phyloP scores from a whole-genome alignment of 2,329 filamentous ascomycete genomes.

The Chrysosporium keratinophilum region DNA sequence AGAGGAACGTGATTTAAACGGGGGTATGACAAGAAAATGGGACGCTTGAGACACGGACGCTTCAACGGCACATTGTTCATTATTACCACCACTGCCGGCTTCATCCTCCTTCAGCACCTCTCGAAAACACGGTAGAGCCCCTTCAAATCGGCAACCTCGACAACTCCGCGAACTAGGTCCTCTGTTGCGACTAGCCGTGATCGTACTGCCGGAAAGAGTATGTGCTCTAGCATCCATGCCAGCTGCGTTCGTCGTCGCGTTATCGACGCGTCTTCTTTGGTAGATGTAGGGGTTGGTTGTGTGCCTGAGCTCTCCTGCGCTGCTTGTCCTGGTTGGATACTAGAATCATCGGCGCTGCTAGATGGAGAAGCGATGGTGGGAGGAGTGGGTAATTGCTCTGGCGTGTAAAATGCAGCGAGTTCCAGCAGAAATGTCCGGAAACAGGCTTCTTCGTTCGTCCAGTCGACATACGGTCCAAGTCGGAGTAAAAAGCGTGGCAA shows the following conservation, averaged over 20 bases:
- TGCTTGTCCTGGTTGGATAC: slow-evolving; percentile 11
- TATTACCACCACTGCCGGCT: neutral
- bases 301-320: neutral
- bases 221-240: slow-evolving; percentile 66
- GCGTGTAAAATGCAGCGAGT: slow-evolving; percentile 80
- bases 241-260: slow-evolving; percentile 53
- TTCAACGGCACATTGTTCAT: neutral
- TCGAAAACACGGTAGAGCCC: slow-evolving; percentile 92
- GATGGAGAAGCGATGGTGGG: slow-evolving; percentile 19
- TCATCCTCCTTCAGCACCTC: slow-evolving; percentile 50
- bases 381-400: slow-evolving; percentile 60
- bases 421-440: slow-evolving; percentile 79
- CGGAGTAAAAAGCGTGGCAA: slow-evolving; percentile 78
- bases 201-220: slow-evolving; percentile 84
- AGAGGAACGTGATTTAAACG: neutral
- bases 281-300: slow-evolving; percentile 18
- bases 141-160: slow-evolving; percentile 86
- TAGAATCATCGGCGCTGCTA: slow-evolving; percentile 25
- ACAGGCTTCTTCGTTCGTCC: slow-evolving; percentile 73
- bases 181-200: slow-evolving; percentile 72
- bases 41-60: too few species aligned
- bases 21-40: too few species aligned
- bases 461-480: slow-evolving; percentile 78
- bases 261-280: slow-evolving; percentile 39
- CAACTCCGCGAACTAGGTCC: slow-evolving; percentile 60